Conservation (phyloP, 805 yeast genomes). For the Kluyveromyces lactis region DNA sequence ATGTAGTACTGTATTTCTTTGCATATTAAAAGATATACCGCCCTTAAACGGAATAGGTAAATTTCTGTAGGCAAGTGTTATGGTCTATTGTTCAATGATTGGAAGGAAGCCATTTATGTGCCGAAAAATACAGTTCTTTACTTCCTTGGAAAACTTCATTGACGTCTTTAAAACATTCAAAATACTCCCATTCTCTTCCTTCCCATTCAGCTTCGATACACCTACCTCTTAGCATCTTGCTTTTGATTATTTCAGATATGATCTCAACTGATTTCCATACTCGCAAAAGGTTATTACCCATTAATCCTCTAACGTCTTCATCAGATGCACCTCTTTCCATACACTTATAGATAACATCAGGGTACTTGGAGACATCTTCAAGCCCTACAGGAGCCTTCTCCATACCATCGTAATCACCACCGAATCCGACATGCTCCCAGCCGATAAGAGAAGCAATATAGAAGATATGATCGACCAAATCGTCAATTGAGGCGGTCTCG, state of each 20-base stretch:
- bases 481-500: conserved; percentile 33
- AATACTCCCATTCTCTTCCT: conserved; percentile 35
- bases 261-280: conserved; percentile 37
- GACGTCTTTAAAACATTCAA: conserved; percentile 25
- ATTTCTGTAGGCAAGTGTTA: too few species aligned
- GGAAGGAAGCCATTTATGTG: conserved; percentile 2
- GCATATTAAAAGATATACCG: too few species aligned
- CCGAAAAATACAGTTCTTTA: background rate
- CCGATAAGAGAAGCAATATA: conserved; percentile 38
- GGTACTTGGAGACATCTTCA: conserved; percentile 50
- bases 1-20: too few species aligned
- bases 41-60: too few species aligned
- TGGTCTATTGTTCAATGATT: background rate
- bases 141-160: conserved; percentile 34
- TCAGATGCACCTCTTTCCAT: conserved; percentile 35
- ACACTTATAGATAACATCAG: conserved; percentile 34
- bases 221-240: conserved; percentile 6
- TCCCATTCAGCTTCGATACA: conserved; percentile 34
- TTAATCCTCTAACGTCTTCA: conserved; percentile 34
- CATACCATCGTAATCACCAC: conserved; percentile 48
- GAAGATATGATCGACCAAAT: conserved; percentile 38
- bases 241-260: conserved; percentile 20
- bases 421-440: conserved; percentile 45
- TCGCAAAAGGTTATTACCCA: conserved; percentile 40
- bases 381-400: conserved; percentile 40